Evolutionary conservation across 345 rosid genomes (phyloP).

Genomic region (Turritis glabra): DNA sequence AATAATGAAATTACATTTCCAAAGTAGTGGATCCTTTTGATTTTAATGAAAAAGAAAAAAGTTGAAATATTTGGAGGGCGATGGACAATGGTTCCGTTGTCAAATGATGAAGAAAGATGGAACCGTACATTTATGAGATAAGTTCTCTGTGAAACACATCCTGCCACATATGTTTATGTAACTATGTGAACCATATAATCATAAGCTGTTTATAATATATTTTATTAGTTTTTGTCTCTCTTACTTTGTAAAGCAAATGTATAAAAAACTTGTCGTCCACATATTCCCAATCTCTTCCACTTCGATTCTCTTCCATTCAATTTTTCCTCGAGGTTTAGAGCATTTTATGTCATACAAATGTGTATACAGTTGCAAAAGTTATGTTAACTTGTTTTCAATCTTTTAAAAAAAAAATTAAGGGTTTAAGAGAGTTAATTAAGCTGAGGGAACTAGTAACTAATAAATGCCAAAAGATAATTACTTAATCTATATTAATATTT

Average conservation of each 20-base stretch:
- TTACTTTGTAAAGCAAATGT: background rate
- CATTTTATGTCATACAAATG: background rate
- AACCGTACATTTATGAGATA: slow-evolving; percentile 4
- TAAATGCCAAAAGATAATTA: no score
- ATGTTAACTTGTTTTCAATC: background rate
- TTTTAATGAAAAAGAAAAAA: no score
- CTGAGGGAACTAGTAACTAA: background rate
- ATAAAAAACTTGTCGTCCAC: slow-evolving; percentile 49
- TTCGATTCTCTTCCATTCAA: slow-evolving; percentile 55
- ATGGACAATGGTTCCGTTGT: slow-evolving; percentile 6
- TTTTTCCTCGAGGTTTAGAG: background rate
- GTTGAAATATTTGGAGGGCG: background rate
- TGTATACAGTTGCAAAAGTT: background rate
- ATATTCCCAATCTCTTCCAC: slow-evolving; percentile 51
- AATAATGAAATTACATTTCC: background rate
- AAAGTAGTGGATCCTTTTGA: background rate
- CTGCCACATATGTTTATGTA: background rate
- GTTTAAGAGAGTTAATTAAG: background rate
- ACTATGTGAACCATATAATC: slow-evolving; percentile 13
- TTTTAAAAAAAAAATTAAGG: background rate
- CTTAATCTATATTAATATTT: no score
- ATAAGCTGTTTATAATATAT: background rate
- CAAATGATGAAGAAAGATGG: background rate
- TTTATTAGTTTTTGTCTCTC: background rate
- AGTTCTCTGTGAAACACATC: slow-evolving; percentile 16